Base-by-base conservation (phyloP, 1,284 basidiomycete genomes). In the Schizophyllum amplum region DNA sequence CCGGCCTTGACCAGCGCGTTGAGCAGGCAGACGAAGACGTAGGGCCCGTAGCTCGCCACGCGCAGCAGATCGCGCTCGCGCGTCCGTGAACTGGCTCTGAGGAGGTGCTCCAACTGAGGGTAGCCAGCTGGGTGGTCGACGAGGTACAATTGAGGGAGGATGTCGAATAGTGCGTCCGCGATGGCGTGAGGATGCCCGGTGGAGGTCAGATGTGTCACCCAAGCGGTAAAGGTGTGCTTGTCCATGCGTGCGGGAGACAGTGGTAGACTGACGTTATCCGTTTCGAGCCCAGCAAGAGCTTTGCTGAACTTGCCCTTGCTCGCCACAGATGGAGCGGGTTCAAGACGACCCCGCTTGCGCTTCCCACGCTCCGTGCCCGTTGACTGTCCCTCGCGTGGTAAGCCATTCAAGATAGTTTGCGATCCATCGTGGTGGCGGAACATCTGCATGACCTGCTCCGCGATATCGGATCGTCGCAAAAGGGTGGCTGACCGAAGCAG, bases 1-100 rank as follows among this genome's bases (percentile, higher is more conserved):
- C 83, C 80, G 0, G 77, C 71, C 63, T 87, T 87, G 53, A 69
- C 66, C 42, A 90, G 70, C 0, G 82, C 84, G 57, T 83, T 81
- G 33, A 92, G 68, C 4, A 89, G 65, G 1, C 74, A 67, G 0
- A 79, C 73, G 61, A 87, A 82, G 59, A 86, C 74, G 55, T 75
- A 66, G 0, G 87, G 84, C 0, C 87, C 88, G 42, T 80, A 75
- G 4, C 53, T 55, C 7, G 79, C 73, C 0, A 78, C 78, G 4
- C 75, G 77, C 13, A 60, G 48, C 48, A 84, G 62, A 27, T 42
- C 68, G 71, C 15, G 65, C 64, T 27, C 71, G 62, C 17, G 70
- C 67, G 11, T 65, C 65, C 22, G 56, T 55, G 48, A 52, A 64
- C 59, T 65, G 58, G 64, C 62, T 17, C 33, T 47, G 4, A 54